phyloP scores from a whole-genome alignment of 2,329 filamentous ascomycete species.

The Dactylellina parvicollis region DNA sequence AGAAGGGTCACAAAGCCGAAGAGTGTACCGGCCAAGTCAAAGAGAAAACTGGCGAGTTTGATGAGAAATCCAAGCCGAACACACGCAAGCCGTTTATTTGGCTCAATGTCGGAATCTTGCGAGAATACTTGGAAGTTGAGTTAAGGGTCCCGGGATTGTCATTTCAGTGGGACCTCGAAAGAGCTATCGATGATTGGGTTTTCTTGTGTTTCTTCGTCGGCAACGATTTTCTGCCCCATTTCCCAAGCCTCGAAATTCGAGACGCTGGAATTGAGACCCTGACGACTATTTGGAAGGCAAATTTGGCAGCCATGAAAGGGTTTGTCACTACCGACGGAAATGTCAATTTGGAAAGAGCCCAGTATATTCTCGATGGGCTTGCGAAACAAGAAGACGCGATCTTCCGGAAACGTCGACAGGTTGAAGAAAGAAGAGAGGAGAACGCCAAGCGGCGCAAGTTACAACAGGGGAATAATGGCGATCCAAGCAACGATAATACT shows the following conservation, averaged over 20 bases:
- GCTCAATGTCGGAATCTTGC: conserved; percentile 89
- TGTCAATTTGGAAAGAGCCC: conserved; percentile 85
- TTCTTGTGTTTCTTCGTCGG: conserved; percentile 99
- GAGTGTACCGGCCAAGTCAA: conserved; percentile 84
- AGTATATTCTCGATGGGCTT: conserved; percentile 85
- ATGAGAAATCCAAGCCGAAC: conserved; percentile 73
- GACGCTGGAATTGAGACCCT: conserved; percentile 97
- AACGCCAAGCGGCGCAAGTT: conserved; percentile 80
- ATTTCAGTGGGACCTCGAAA: conserved; percentile 91
- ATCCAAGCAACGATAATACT: conserved; percentile 7
- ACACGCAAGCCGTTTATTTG: conserved; percentile 94
- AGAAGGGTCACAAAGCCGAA: conserved; percentile 87
- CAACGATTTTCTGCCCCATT: conserved; percentile 96
- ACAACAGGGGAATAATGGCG: conserved; percentile 65
- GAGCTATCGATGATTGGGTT: conserved; percentile 96
- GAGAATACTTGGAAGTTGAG: conserved; percentile 92
- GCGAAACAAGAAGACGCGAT: conserved; percentile 94
- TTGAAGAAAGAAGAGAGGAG: conserved; percentile 83
- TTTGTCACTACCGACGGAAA: conserved; percentile 96
- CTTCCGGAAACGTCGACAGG: conserved; percentile 85
- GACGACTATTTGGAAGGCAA: conserved; percentile 96
- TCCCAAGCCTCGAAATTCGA: conserved; percentile 95
- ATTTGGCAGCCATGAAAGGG: conserved; percentile 87
- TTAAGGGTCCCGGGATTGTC: conserved; percentile 82
- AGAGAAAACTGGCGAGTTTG: conserved; percentile 79